Evolutionary conservation across 345 rosid genomes (phyloP), one percentile per base, ranked within the genome.

Genomic region (Hibiscus syriacus): DNA sequence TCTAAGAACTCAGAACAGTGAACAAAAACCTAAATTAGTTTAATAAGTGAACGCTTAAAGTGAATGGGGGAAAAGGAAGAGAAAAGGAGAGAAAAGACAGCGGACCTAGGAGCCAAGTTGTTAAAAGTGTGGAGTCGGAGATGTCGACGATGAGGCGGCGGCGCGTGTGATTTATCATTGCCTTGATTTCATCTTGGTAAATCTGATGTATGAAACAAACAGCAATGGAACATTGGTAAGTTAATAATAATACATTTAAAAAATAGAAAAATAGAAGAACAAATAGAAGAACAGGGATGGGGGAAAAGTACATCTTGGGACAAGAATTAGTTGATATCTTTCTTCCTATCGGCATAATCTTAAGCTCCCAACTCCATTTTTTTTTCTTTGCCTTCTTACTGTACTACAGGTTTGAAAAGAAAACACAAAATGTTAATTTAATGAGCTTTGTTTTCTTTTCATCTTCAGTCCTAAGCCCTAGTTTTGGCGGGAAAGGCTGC

Each of bases 141-240:
- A 94, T 81, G 75, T 91, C 81, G 73, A 94, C 82, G 57, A 94
- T 81, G 81, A 94, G 96, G 64, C 99, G 99, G 78, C 79, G 91
- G 55, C 97, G 92, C 74, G 85, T 87, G 79, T 86, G 86, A 66
- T 89, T 86, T 30, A 91, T 86, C 95, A 93, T 84, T n/a, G 86
- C 78, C 77, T 84, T 89, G 70, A 90, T 84, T 73, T 90, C 96
- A 67, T 88, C 96, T 77, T 80, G 81, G 74, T 92, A 92, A 17
- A 83, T 71, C 96, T 87, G 73, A 32, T 58, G 48, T 34, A 70
- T 6, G 1, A 7, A 61, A 11, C 52, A 46, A 46, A 46, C 7
- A 46, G n/a, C 5, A 43, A 38, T 11, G 2, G 23, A 9, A 9
- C 14, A 25, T 27, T 26, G 38, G 14, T 32, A 10, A 39, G 22